A percentile compares a stretch with the other conserved stretches of the same genome.
phyloP scores from a whole-genome alignment of 805 yeast species.

The Sugiyamaella chiloensis region DNA sequence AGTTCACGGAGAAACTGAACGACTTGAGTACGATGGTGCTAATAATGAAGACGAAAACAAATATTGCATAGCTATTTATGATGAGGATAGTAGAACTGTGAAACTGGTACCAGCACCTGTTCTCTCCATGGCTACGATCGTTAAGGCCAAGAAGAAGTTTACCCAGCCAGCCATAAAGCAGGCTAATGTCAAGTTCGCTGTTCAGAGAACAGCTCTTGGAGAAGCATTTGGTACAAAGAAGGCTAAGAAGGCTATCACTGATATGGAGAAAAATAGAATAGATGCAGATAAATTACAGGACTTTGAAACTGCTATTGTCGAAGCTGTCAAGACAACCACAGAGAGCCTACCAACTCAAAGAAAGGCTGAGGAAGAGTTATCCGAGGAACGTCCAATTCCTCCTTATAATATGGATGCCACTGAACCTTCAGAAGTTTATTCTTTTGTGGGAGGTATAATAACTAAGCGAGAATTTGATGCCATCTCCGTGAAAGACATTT shows the following conservation, averaged over 20 bases:
- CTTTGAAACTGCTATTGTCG: slow-evolving; percentile 77
- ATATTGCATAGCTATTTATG: slow-evolving; percentile 76
- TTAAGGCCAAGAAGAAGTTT: slow-evolving; percentile 55
- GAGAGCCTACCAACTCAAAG: slow-evolving; percentile 67
- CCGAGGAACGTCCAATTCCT: slow-evolving; percentile 81
- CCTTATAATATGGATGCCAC: slow-evolving; percentile 73
- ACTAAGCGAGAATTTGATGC: slow-evolving; percentile 60
- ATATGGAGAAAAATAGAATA: slow-evolving; percentile 75
- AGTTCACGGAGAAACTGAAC: slow-evolving; percentile 75
- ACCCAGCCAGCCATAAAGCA: slow-evolving; percentile 66
- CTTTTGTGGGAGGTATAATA: slow-evolving; percentile 60
- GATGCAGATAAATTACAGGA: slow-evolving; percentile 78
- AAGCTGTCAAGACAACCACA: slow-evolving; percentile 68
- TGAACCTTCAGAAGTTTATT: slow-evolving; percentile 76
- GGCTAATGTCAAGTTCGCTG: slow-evolving; percentile 42
- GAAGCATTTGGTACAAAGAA: slow-evolving; percentile 96
- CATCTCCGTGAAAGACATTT: slow-evolving; percentile 59
- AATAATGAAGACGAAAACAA: slow-evolving; percentile 37
- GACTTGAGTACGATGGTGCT: slow-evolving; percentile 68
- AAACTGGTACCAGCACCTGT: slow-evolving; percentile 66
- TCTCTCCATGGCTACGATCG: slow-evolving; percentile 57
- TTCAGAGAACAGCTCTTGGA: slow-evolving; percentile 81
- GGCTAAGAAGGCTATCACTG: slow-evolving; percentile 86
- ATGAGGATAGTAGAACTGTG: slow-evolving; percentile 59
- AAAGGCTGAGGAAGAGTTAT: slow-evolving; percentile 54